These are phyloP conservation scores for Rhodotorula sp. DNA, from an alignment of 1,284 basidiomycete species.

Conservation along the genomic window DNA sequence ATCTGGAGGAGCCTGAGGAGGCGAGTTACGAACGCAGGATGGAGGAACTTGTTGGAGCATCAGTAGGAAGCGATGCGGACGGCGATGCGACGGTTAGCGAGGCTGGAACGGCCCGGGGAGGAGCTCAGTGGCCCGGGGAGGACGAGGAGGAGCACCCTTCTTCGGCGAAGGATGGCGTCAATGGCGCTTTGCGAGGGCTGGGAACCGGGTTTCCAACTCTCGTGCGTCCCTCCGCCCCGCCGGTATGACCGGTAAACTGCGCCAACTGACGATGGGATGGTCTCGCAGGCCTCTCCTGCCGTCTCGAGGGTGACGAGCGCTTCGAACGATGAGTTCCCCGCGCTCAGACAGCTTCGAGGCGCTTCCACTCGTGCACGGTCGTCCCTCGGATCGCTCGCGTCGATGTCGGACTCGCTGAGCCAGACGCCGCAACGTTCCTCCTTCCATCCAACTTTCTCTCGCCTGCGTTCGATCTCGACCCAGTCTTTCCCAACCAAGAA, in stretches of 20 bases:
- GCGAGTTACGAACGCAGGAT: conserved; percentile 15
- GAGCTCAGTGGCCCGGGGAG: too few relatives aligned
- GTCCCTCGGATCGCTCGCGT: conserved; percentile 28
- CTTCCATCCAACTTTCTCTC: conserved; percentile 41
- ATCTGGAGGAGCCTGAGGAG: conserved; percentile 5
- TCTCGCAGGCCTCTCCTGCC: conserved; percentile 13
- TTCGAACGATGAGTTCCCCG: conserved; percentile 26
- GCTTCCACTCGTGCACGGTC: conserved; percentile 21
- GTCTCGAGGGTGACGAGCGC: conserved; percentile 11
- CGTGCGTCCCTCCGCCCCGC: not conserved
- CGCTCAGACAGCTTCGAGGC: not conserved
- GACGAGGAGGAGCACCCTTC: too few relatives aligned
- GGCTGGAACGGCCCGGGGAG: too few relatives aligned
- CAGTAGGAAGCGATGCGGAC: too few relatives aligned
- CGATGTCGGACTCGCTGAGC: not conserved
- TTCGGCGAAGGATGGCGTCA: too few relatives aligned
- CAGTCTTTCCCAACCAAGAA: conserved; percentile 30
- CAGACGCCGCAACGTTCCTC: conserved; percentile 37
- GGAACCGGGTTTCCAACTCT: not conserved
- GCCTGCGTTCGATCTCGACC: conserved; percentile 37
- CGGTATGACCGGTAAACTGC: not conserved
- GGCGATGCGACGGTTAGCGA: too few relatives aligned
- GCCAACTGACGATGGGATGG: not conserved
- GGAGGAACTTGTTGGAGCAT: not conserved
- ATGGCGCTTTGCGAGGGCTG: too few relatives aligned